A percentile compares a stretch with the other conserved stretches of the same genome.
Evolutionary conservation across 495 filamentous ascomycete species (phyloP).

Genomic region (Penicillium simplicissimum): DNA sequence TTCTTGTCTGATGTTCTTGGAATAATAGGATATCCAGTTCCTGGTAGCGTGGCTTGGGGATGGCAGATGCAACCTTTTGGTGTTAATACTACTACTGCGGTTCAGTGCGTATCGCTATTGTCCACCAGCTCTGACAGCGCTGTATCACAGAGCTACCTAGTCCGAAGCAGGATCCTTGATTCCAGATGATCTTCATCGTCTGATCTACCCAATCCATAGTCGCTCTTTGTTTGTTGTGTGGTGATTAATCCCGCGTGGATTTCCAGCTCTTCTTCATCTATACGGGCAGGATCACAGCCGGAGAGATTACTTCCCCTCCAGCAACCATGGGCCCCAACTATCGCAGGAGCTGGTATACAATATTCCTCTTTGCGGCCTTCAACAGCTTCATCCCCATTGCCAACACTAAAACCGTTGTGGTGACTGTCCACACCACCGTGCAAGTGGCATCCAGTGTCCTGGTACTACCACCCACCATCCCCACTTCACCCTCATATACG

Average conservation of each 20-base stretch:
- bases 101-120: neutral
- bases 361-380: neutral
- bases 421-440: slow-evolving; percentile 21
- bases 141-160: neutral
- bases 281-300: neutral
- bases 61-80: no score
- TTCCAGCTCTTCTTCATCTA: neutral
- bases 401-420: slow-evolving; percentile 9
- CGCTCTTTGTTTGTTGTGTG: neutral
- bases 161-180: neutral
- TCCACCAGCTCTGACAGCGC: neutral
- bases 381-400: neutral
- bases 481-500: slow-evolving; percentile 50
- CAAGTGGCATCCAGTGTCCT: slow-evolving; percentile 23
- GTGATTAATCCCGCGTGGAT: neutral
- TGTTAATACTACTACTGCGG: no score
- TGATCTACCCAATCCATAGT: neutral
- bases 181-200: neutral
- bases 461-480: slow-evolving; percentile 28
- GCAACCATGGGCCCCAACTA: slow-evolving; percentile 9
- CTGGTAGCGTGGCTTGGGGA: no score
- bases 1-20: no score
- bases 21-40: neutral
- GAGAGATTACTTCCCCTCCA: neutral
- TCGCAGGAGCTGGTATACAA: neutral